Conservation (phyloP, 192 early-diverging fungal species). For the Coemansia nantahalensis region DNA sequence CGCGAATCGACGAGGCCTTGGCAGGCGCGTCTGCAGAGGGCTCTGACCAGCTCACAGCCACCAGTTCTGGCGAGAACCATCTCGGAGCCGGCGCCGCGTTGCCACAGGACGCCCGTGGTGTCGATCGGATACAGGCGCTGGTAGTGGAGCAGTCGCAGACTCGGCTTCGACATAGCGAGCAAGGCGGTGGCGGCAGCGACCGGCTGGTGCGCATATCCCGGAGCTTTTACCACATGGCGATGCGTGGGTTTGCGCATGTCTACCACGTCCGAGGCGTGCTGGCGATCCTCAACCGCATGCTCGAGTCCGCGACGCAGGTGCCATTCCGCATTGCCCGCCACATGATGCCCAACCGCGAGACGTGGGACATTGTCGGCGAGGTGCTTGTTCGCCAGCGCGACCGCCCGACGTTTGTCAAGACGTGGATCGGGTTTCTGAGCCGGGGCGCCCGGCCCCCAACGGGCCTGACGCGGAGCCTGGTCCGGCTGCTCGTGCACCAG, state of each 20-base stretch:
- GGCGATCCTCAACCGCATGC: conserved; percentile 42
- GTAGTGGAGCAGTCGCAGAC: conserved; percentile 21
- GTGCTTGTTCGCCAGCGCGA: conserved; percentile 44
- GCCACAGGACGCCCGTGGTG: too few species aligned
- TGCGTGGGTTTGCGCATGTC: conserved; percentile 47
- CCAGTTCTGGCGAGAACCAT: too few species aligned
- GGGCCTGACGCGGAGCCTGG: conserved; percentile 25
- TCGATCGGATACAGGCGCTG: conserved; percentile 26
- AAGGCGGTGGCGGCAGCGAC: too few species aligned
- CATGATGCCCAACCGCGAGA: conserved; percentile 43
- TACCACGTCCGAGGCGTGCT: conserved; percentile 49
- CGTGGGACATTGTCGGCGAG: conserved; percentile 43
- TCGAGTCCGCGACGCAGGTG: conserved; percentile 36
- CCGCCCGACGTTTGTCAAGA: conserved; percentile 41
- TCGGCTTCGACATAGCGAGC: too few species aligned
- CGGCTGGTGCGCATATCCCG: conserved; percentile 19
- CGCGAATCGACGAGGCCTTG: conserved; percentile 28
- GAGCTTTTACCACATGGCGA: conserved; percentile 44
- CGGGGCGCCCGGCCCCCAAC: conserved; percentile 43
- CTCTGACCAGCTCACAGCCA: not conserved
- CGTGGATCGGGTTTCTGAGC: conserved; percentile 48
- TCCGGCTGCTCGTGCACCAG: conserved; percentile 43
- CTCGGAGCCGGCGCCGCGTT: too few species aligned
- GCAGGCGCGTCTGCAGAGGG: conserved; percentile 1
- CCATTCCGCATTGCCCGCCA: conserved; percentile 33